Conservation (phyloP, 306 rosid genomes). For the Vachellia pachyceras region DNA sequence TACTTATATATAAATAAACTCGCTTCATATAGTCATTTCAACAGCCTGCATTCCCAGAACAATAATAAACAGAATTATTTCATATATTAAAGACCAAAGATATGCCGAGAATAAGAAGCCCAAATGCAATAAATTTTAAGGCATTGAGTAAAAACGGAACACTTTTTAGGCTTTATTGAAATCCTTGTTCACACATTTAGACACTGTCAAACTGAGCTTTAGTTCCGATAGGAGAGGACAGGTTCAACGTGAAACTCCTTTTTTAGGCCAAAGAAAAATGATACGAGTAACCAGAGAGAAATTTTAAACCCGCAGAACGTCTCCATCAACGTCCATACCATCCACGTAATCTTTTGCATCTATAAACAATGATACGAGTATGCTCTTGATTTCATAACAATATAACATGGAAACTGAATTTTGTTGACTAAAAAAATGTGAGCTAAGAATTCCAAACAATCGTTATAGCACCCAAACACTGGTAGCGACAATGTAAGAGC, state of each 20-base stretch:
- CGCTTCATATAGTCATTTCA: not conserved
- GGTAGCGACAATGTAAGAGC: not conserved
- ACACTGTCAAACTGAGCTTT: not conserved
- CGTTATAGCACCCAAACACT: not conserved
- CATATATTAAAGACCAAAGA: not conserved
- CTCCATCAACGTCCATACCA: not conserved
- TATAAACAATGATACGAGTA: not conserved
- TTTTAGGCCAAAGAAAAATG: not conserved
- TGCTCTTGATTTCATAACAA: not conserved
- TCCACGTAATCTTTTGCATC: not conserved
- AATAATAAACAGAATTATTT: constrained; percentile 12
- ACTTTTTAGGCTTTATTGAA: not conserved
- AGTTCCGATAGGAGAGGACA: not conserved
- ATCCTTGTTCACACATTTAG: constrained; percentile 9
- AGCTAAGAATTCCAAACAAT: not conserved
- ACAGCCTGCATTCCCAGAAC: constrained; percentile 31
- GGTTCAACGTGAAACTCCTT: not conserved
- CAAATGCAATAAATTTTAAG: not conserved
- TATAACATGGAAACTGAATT: not conserved
- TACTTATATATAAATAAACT: not conserved
- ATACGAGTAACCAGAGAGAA: not conserved
- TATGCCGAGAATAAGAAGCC: not conserved
- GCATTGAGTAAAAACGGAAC: not conserved
- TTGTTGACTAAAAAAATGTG: not conserved
- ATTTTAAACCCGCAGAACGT: not conserved